Evolutionary conservation across 352 stramenopile species (phyloP), one percentile per base, ranked within the genome.

Genomic region (Phytophthora megakarya): DNA sequence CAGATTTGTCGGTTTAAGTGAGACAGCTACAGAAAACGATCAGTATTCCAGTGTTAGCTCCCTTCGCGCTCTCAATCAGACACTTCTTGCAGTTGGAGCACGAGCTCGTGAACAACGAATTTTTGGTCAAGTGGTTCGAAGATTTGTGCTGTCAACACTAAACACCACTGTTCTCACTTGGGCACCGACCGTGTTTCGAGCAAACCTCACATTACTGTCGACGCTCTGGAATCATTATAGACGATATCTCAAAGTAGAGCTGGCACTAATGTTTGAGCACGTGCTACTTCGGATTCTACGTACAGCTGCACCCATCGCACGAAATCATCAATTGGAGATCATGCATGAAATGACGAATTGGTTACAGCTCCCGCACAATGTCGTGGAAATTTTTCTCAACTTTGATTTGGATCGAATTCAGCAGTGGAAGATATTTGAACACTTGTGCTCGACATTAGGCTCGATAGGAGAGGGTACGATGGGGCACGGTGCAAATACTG

Each of bases 371-470:
- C 84, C 87, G 2, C 85, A 93, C 65, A 96, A 96, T 32, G 80
- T 96, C 11, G 82, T 96, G 26, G 87, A 96, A 56, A 89, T 96
- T 7, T 96, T 96, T 44, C 61, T 93, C 19, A 96, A 96, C 51
- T 96, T 94, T 40, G 87, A 96, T 67, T 73, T 96, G 72, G 86
- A 96, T 53, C 70, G 84, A 19, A 80, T 94, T 13, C 87, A 96
- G 47, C 84, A 95, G 51, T 96, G 87, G 87, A 96, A 93, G 46
- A 93, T 94, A 26, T 94, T 94, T 44, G 87, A 96, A 61, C 87
- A 92, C 30, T 78, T 94, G 30, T 93, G 80, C 46, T 84, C 75
- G 0, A 80, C 81, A 0, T 49, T 96, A 23, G 92, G 87, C 28
- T 87, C 72, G 12, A 92, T 94, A 30, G 80, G 84, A 12, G 87